phyloP scores from a whole-genome alignment of 75 land plant genomes.

The Adiantum capillusveneris region DNA sequence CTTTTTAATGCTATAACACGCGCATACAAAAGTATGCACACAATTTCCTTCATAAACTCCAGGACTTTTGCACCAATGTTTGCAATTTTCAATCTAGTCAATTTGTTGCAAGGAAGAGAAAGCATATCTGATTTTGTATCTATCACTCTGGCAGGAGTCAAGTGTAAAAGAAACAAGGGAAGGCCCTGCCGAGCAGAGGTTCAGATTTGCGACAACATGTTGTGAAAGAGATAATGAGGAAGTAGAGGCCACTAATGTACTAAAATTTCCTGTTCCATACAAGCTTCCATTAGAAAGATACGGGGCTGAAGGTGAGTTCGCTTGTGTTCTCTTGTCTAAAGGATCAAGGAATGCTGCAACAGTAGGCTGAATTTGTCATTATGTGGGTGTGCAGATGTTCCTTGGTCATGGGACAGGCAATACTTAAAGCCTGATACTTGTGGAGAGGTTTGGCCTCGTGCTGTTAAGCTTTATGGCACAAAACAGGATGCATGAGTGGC shows the following conservation, averaged over 20 bases:
- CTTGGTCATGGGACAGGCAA: conserved; percentile 93
- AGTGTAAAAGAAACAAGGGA: not conserved
- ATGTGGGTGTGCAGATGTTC: conserved; percentile 55
- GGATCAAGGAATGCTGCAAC: not conserved
- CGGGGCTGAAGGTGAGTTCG: conserved; percentile 54
- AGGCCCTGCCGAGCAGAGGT: not conserved
- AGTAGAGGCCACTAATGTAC: conserved; percentile 11
- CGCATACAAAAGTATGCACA: not conserved
- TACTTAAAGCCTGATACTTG: conserved; percentile 79
- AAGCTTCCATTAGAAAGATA: conserved; percentile 70
- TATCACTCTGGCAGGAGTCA: not conserved
- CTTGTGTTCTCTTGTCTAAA: not conserved
- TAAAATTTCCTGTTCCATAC: conserved; percentile 76
- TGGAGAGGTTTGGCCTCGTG: conserved; percentile 82
- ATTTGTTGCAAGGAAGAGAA: not conserved
- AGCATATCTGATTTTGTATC: not conserved
- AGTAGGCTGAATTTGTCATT: not conserved
- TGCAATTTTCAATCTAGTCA: not conserved
- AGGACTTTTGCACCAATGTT: too few relatives aligned
- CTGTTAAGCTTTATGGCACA: conserved; percentile 27
- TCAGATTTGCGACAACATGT: conserved; percentile 46
- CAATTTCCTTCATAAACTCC: too few relatives aligned
- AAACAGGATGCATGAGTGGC: not conserved
- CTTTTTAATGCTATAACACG: not conserved
- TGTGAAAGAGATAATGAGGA: conserved; percentile 27